Base-by-base conservation (phyloP, 371 early-diverging fungal genomes). In the Rhizopus microsporus region DNA sequence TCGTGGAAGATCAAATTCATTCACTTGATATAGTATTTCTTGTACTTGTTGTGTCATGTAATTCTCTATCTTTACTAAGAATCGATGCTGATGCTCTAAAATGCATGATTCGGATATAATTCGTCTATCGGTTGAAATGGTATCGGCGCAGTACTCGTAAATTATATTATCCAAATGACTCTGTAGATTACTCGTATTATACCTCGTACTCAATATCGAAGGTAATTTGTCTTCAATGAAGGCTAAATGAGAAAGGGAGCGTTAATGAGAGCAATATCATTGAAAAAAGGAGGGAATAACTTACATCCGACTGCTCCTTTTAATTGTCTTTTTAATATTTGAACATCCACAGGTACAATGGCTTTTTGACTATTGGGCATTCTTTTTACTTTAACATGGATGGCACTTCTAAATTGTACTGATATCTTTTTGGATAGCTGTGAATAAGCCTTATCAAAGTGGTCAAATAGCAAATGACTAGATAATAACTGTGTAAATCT, bases 241-340 rank as follows among this genome's bases (percentile, higher is more conserved):
- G 3, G 66, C 66, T 65, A 63, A 51, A 23, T 42, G 53, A 15
- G n/a, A 34, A 15, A 31, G 16, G 3, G 10, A 15, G 23, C 23
- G 23, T 23, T 23, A 23, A 23, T 23, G 23, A 23, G 23, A 2
- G 23, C 2, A 42, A 40, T 31, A 30, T 40, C 23, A 7, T 46
- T 5, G 7, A 5, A 29, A 23, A 9, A 46, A 23, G 8, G n/a
- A 12, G 6, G 6, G 15, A 16, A 46, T 8, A 17, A 58, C 66
- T 61, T 58, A 66, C 67, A 66, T 3, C 67, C 67, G 8, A 61
- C 62, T 6, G 67, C 67, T 5, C 67, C 67, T 42, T 53, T 61
- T 34, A 66, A 15, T 33, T 66, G 67, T 51, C 62, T 39, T 15
- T 60, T 66, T 10, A 66, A 45, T 5, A 66, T 58, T 23, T 66